A percentile compares a stretch with the other conserved stretches of the same genome.
These are phyloP conservation scores for Phaeosphaeria sp. DNA, from an alignment of 2,329 filamentous ascomycete species.

Conservation along the genomic window DNA sequence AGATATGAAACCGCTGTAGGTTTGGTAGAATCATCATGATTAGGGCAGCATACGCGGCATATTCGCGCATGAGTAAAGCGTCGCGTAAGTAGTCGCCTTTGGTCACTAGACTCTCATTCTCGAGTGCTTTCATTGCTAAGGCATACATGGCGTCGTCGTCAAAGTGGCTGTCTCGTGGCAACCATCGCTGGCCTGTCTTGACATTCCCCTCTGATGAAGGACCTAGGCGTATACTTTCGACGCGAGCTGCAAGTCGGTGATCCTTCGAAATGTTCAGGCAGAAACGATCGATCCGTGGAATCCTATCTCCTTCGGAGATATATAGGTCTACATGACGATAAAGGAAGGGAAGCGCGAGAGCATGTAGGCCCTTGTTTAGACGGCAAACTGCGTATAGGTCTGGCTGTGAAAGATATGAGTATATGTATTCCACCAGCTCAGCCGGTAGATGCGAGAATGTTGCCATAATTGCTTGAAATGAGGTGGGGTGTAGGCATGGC, in stretches of 20 bases:
- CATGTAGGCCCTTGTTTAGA: conserved; percentile 17
- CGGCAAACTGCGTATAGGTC: conserved; percentile 22
- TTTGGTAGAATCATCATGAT: conserved; percentile 28
- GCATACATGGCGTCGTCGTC: conserved; percentile 17
- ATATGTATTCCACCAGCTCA: conserved; percentile 33
- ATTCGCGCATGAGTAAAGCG: conserved; percentile 22
- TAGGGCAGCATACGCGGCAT: conserved; percentile 32
- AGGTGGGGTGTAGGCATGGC: neutral
- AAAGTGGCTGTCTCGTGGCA: conserved; percentile 19
- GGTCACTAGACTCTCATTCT: conserved; percentile 20
- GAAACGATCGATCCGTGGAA: conserved; percentile 35
- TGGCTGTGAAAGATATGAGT: conserved; percentile 23
- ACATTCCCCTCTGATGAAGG: conserved; percentile 16
- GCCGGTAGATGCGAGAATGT: conserved; percentile 24
- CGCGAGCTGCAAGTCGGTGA: conserved; percentile 18
- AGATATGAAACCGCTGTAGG: conserved; percentile 22
- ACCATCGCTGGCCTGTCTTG: conserved; percentile 21
- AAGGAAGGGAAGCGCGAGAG: conserved; percentile 22
- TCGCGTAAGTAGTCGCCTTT: conserved; percentile 23
- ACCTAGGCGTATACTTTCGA: conserved; percentile 29
- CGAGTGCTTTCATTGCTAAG: conserved; percentile 16
- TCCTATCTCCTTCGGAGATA: conserved; percentile 16
- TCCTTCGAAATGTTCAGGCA: conserved; percentile 30
- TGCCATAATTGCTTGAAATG: conserved; percentile 18
- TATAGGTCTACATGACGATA: conserved; percentile 34